Evolutionary conservation across 495 filamentous ascomycete species (phyloP).

Genomic region (Rhypophila decipiens): DNA sequence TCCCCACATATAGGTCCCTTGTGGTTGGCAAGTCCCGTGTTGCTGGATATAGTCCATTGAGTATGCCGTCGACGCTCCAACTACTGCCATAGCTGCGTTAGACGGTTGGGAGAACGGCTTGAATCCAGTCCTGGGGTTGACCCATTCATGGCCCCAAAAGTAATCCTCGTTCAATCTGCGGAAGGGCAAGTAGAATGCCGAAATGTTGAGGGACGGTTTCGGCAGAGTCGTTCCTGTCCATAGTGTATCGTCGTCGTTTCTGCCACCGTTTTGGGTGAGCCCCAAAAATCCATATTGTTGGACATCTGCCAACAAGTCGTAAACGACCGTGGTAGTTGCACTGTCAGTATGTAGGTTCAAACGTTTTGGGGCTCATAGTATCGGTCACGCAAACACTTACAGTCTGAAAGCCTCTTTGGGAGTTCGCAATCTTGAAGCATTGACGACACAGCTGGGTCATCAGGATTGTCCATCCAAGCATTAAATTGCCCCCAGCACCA

Average conservation of each 20-base stretch:
- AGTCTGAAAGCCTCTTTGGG: background rate
- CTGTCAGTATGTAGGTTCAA: no score
- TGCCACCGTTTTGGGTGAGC: background rate
- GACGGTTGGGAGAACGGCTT: background rate
- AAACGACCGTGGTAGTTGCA: no score
- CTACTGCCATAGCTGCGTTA: no score
- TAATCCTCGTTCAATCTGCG: no score
- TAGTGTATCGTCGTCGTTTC: background rate
- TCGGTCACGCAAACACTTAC: background rate
- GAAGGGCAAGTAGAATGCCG: background rate
- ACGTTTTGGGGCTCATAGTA: background rate
- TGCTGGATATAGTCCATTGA: background rate
- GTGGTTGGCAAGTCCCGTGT: slow-evolving; percentile 1
- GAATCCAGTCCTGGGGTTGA: background rate
- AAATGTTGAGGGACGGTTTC: background rate
- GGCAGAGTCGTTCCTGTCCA: background rate
- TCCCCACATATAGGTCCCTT: slow-evolving; percentile 3
- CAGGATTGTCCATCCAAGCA: no score
- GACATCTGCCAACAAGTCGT: background rate
- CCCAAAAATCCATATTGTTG: background rate
- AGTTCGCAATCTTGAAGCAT: no score
- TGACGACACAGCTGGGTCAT: background rate
- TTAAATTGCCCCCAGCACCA: no score
- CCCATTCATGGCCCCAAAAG: background rate
- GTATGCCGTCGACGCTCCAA: background rate